Evolutionary conservation across 2,329 filamentous ascomycete species (phyloP), one percentile per base, ranked within the genome.

Genomic region (Endocalyx cinctus): DNA sequence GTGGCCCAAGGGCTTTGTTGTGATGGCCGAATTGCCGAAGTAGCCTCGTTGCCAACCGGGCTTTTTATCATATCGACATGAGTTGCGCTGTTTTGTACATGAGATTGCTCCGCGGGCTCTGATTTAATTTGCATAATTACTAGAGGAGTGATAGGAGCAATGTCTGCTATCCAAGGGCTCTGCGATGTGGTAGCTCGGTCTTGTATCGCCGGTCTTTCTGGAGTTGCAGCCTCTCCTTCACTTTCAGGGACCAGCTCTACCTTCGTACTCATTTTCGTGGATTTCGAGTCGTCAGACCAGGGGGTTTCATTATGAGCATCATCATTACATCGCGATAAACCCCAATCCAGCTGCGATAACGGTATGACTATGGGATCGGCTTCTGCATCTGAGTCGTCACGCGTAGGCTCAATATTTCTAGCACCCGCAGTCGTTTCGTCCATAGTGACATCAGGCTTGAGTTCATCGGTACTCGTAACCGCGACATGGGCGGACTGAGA

Each of bases 1-100:
- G 15, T n/a, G n/a, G n/a, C 26, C 54, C 55, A 59, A 2, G 55
- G 55, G 17, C 52, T 58, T 36, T 59, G 56, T 34, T 55, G 45
- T 26, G 50, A 50, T 37, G 45, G 33, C 19, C 36, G 41, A 27
- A 50, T 43, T 5, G n/a, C 20, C 14, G 43, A 31, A 15, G 34
- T 39, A 12, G 19, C 34, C 25, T 37, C 11, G 10, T 26, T 27
- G 13, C 18, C 34, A 20, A 14, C 17, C 20, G 39, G 46, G 27
- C 41, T 39, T 17, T 27, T 29, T 22, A 40, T 17, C 6, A 40
- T 11, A 13, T 26, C 25, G 10, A 18, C 10, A 27, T 32, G 27
- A 25, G 16, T 30, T 22, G 39, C 37, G 26, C 12, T 27, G n/a
- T n/a, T n/a, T n/a, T n/a, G n/a, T n/a, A n/a, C n/a, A n/a, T n/a